Evolutionary conservation across 257 asterid genomes (phyloP), one percentile per base, ranked within the genome.

Genomic region (Lycium barbarum): DNA sequence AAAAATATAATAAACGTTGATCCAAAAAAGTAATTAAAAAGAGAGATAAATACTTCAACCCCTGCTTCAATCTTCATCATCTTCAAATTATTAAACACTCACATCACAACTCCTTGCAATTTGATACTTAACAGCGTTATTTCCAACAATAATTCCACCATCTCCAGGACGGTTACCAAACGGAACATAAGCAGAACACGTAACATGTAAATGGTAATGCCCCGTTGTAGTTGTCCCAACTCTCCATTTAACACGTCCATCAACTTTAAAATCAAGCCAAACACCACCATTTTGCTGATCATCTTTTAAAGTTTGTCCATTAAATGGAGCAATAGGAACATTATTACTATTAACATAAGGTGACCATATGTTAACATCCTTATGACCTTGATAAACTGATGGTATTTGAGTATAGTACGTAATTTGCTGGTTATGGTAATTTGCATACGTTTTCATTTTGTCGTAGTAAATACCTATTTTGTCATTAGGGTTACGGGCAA

Each of bases 281-380:
- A 96, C 88, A 35, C 91, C 93, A 17, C 99, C 99, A 85, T 49
- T 88, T 1, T 88, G 13, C 86, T 93, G 90, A 53, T 92, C 98
- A 78, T 89, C 91, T 20, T 83, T 18, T n/a, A 95, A 86, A 7
- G 92, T 86, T 0, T 89, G 20, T 51, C 98, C 98, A 84, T 94
- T 94, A 83, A 80, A 93, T 5, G 99, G 97, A 9, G 99, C 98
- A 1, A 95, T 93, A 0, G 99, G 99, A 18, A 95, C 97, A 87
- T 43, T 78, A 45, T 76, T 90, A 6, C 97, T 98, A 84, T 78
- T 87, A 14, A 95, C 9, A 9, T 93, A 95, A 3, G 99, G 99
- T 0, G 98, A 94, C 99, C 99, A 95, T 2, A 95, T 87, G 88
- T 95, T 95, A 33, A 55, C 74, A 84, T 93, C 98, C 59, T 94